Evolutionary conservation across 106 monocot genomes (phyloP).

Genomic region (Platanthera zijinensis): DNA sequence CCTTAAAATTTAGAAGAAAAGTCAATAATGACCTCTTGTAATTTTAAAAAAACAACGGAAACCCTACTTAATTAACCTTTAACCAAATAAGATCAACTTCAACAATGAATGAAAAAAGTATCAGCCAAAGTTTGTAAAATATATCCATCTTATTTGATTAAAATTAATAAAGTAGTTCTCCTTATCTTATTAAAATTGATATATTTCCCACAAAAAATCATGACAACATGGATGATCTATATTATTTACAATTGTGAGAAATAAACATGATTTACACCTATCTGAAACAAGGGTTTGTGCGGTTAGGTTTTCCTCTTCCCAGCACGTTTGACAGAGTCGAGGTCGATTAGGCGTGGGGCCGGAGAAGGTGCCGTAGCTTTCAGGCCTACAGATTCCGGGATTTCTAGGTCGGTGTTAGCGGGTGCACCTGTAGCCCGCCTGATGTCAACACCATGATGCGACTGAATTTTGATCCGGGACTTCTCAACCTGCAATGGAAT

Average conservation of each 20-base stretch:
- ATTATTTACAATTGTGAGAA: not conserved
- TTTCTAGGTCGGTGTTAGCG: constrained; percentile 63
- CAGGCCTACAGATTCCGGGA: constrained; percentile 85
- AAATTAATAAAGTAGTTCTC: too few species aligned
- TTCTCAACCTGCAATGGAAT: constrained; percentile 63
- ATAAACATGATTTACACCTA: not conserved
- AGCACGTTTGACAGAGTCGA: constrained; percentile 26
- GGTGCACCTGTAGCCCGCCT: constrained; percentile 34
- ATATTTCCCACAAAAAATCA: too few species aligned
- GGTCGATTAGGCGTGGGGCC: constrained; percentile 24
- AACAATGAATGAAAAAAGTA: too few species aligned
- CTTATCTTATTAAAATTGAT: too few species aligned
- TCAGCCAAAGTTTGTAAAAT: too few species aligned
- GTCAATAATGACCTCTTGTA: too few species aligned
- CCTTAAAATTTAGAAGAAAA: too few species aligned
- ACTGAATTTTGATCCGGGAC: constrained; percentile 43
- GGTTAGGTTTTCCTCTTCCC: constrained; percentile 29
- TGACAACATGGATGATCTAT: not conserved
- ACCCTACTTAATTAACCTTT: too few species aligned
- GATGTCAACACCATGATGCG: constrained; percentile 28
- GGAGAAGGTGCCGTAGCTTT: constrained; percentile 19
- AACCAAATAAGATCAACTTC: too few species aligned
- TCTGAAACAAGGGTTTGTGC: not conserved
- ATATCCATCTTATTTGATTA: too few species aligned
- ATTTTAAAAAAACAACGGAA: too few species aligned